A percentile compares a stretch with the other conserved stretches of the same genome.
Evolutionary conservation across 2,329 filamentous ascomycete species (phyloP).

Genomic region (Aspergillus arachidicola): DNA sequence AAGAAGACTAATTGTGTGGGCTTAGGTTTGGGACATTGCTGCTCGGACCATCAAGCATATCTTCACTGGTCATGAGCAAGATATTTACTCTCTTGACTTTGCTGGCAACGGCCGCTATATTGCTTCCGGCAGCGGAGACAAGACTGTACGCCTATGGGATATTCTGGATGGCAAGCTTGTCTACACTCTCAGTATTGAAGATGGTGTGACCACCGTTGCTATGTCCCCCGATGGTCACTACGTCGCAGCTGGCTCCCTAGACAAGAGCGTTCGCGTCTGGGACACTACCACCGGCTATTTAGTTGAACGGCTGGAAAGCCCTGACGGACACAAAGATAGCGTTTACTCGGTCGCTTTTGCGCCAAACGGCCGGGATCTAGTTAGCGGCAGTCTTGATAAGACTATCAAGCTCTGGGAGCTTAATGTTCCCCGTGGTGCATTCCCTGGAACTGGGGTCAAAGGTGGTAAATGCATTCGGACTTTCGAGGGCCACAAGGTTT

Average conservation of each 20-base stretch:
- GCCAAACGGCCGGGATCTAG: conserved; percentile 87
- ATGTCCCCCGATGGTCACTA: conserved; percentile 94
- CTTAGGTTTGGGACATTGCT: conserved; percentile 90
- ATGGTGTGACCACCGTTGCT: conserved; percentile 95
- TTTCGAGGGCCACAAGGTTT: conserved; percentile 92
- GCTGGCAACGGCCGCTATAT: conserved; percentile 91
- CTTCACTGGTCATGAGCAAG: conserved; percentile 96
- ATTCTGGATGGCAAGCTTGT: conserved; percentile 82
- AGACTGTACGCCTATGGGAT: conserved; percentile 95
- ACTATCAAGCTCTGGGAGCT: conserved; percentile 99
- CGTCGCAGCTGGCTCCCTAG: conserved; percentile 90
- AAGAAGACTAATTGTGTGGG: neutral
- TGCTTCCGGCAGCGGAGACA: conserved; percentile 90
- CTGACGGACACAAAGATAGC: conserved; percentile 93
- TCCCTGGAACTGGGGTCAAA: conserved; percentile 69
- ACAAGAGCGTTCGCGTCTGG: conserved; percentile 98
- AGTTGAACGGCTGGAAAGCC: conserved; percentile 87
- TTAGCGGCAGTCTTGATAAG: conserved; percentile 93
- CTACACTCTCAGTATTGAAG: conserved; percentile 86
- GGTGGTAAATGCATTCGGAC: conserved; percentile 93
- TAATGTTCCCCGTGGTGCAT: conserved; percentile 67
- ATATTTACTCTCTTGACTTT: conserved; percentile 97
- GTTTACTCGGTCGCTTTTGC: conserved; percentile 97
- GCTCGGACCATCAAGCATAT: conserved; percentile 82
- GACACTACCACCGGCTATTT: conserved; percentile 84